Evolutionary conservation across 441 rosid species (phyloP).

Genomic region (Jatropha multifida): DNA sequence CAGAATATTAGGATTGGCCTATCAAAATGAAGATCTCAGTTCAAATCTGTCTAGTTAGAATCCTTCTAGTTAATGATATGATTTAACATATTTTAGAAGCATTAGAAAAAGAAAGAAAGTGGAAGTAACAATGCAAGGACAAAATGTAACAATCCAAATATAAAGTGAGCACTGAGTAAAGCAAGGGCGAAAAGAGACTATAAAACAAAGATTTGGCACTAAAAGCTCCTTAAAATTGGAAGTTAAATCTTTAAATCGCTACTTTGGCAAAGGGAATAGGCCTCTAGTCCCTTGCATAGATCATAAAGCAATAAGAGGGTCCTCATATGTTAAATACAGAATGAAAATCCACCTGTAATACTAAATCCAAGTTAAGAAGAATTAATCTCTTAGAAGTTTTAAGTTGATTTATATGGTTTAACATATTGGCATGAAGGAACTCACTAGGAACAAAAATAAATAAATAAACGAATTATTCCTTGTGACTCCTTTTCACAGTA

Average conservation of each 20-base stretch:
- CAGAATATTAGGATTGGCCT: conserved; percentile 21
- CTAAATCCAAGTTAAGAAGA: background rate
- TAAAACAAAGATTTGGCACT: conserved; percentile 28
- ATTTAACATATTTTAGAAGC: conserved; percentile 31
- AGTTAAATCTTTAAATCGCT: conserved; percentile 9
- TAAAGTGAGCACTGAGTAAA: conserved; percentile 14
- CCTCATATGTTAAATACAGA: background rate
- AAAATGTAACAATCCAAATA: conserved; percentile 17
- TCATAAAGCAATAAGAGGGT: background rate
- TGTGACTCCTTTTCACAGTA: background rate
- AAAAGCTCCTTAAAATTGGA: background rate
- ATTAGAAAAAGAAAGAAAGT: conserved; percentile 18
- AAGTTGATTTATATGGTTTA: background rate
- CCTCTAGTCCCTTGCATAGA: background rate
- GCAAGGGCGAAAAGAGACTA: conserved; percentile 1
- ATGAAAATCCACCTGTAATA: background rate
- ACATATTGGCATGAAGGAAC: background rate
- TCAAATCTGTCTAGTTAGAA: conserved; percentile 9
- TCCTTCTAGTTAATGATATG: conserved; percentile 27
- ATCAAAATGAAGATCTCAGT: conserved; percentile 16
- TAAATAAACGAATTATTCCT: background rate
- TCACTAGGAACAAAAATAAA: background rate
- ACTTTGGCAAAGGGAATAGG: conserved; percentile 5
- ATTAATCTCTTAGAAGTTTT: background rate
- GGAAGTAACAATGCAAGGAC: conserved; percentile 18